These are phyloP conservation scores for Cyclospora cayetanensis DNA, from an alignment of 169 alveolate genomes.

Conservation along the genomic window DNA sequence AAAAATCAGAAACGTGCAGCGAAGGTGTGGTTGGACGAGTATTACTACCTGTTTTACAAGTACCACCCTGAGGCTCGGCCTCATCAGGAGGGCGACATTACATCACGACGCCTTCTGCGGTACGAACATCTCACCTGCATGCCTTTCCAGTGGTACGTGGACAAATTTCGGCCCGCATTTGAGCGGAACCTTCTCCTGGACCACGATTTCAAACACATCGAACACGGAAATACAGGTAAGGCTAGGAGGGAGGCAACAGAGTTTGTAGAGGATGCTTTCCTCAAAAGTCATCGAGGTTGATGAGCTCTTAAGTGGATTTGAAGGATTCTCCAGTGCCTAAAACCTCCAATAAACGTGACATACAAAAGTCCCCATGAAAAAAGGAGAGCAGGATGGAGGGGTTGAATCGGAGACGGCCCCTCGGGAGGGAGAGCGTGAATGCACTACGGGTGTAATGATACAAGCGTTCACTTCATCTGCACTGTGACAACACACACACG, in stretches of 20 bases:
- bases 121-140: constrained; percentile 29
- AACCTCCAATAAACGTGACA: no score
- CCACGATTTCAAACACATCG: constrained; percentile 56
- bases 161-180: constrained; percentile 57
- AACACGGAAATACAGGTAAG: constrained; percentile 44
- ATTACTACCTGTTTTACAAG: constrained; percentile 45
- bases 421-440: no score
- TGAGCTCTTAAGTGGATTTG: no score
- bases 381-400: no score
- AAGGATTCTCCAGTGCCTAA: no score
- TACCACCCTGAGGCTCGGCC: constrained; percentile 59
- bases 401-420: no score
- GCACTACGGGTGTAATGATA: no score
- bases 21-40: constrained; percentile 74
- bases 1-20: constrained; percentile 73
- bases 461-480: no score
- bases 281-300: no score
- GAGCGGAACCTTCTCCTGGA: constrained; percentile 61
- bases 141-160: constrained; percentile 72
- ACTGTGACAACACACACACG: no score
- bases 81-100: constrained; percentile 30
- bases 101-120: neutral
- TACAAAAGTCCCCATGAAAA: no score
- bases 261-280: no score
- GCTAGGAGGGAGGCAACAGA: neutral